These are phyloP conservation scores for Leishmania lainsoni DNA, from an alignment of 208 protist genomes.

Conservation along the genomic window DNA sequence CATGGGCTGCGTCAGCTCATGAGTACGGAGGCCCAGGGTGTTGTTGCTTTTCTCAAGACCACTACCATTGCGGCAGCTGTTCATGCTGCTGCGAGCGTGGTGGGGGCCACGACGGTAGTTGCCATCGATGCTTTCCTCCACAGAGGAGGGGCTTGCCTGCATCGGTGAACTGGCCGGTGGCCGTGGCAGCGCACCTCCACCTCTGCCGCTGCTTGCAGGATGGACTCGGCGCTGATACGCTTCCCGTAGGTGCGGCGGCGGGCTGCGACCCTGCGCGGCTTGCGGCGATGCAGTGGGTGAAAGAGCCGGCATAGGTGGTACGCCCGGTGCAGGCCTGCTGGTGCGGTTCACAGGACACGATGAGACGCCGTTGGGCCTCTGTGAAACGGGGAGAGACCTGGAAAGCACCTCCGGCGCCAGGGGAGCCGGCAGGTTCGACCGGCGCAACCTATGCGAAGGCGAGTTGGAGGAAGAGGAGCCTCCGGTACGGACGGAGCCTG, in stretches of 20 bases:
- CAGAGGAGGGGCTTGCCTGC: not conserved
- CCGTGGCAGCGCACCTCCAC: not conserved
- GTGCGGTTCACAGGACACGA: constrained; percentile 16
- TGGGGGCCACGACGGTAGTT: not conserved
- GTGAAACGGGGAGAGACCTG: constrained; percentile 5
- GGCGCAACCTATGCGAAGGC: constrained; percentile 3
- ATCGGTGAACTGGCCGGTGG: not conserved
- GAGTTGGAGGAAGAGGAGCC: constrained; percentile 4
- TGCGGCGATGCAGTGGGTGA: constrained; percentile 6
- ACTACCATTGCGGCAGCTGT: constrained; percentile 1
- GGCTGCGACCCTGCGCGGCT: constrained; percentile 8
- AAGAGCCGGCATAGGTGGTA: constrained; percentile 18
- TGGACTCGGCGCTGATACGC: not conserved
- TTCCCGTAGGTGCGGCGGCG: constrained; percentile 7
- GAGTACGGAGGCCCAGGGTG: not conserved
- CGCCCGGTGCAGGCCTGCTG: not conserved
- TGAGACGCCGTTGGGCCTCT: not conserved
- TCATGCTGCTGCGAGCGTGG: not conserved
- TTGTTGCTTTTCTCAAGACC: not conserved
- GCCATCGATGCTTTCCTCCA: not conserved
- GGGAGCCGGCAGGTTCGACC: constrained; percentile 13
- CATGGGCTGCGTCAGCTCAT: constrained; percentile 4
- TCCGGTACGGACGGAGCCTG: constrained; percentile 3
- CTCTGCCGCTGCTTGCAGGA: not conserved
- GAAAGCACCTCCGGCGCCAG: constrained; percentile 11